phyloP scores from a whole-genome alignment of 1,284 basidiomycete genomes.

The Moniliella sp. region DNA sequence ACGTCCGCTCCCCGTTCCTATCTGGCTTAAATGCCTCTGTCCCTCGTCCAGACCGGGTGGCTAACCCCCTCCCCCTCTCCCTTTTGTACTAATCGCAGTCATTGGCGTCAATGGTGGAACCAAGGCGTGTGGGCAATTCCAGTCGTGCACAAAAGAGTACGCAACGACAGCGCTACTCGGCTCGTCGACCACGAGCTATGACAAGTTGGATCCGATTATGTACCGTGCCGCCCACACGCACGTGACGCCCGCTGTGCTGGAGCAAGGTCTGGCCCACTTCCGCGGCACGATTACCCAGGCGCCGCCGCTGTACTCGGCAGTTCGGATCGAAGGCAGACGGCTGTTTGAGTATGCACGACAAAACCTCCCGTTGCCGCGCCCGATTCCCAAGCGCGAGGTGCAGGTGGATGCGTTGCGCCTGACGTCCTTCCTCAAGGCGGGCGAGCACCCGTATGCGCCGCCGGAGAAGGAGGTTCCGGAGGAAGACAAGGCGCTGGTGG shows the following conservation, averaged over 20 bases:
- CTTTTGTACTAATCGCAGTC: too few species aligned
- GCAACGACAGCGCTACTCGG: slow-evolving; percentile 71
- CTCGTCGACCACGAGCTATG: slow-evolving; percentile 82
- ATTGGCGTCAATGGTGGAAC: slow-evolving; percentile 76
- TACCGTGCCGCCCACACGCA: slow-evolving; percentile 51
- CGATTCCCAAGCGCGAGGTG: slow-evolving; percentile 67
- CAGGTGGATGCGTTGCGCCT: slow-evolving; percentile 60
- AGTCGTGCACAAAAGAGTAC: slow-evolving; percentile 87
- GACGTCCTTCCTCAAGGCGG: slow-evolving; percentile 23
- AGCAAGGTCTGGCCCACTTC: slow-evolving; percentile 53
- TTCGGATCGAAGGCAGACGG: slow-evolving; percentile 92
- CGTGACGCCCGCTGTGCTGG: slow-evolving; percentile 56
- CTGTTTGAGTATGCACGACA: slow-evolving; percentile 86
- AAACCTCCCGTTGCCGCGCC: slow-evolving; percentile 67
- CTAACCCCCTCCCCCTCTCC: not conserved
- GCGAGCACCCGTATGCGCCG: slow-evolving; percentile 13
- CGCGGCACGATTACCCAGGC: slow-evolving; percentile 65
- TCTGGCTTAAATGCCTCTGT: slow-evolving; percentile 1
- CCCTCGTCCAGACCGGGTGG: slow-evolving; percentile 1
- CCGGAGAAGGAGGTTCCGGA: slow-evolving; percentile 15
- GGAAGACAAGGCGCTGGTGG: slow-evolving; percentile 19
- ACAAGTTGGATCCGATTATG: slow-evolving; percentile 47
- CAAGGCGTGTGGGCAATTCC: slow-evolving; percentile 61
- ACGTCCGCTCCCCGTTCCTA: too few species aligned
- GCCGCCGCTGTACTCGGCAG: slow-evolving; percentile 53